Conservation (phyloP, 1,284 basidiomycete species). For the Cyathus olla region DNA sequence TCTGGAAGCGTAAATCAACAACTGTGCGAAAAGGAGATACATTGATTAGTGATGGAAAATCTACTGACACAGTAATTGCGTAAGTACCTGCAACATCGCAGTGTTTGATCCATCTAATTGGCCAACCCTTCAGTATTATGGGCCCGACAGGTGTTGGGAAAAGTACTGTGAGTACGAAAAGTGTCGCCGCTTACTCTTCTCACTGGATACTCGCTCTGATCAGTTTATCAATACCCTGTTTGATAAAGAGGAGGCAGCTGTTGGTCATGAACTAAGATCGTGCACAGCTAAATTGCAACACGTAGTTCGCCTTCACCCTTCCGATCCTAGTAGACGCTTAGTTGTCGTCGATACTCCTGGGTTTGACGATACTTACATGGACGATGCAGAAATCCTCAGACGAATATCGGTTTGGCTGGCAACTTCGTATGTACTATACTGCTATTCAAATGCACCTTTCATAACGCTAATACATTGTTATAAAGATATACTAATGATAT, state of each 20-base stretch:
- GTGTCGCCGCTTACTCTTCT: not conserved
- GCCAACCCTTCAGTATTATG: no score
- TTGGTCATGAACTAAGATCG: not conserved
- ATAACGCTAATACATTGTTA: not conserved
- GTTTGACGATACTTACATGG: constrained; percentile 17
- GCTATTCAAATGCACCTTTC: no score
- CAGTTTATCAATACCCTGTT: not conserved
- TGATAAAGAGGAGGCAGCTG: not conserved
- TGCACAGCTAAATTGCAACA: not conserved
- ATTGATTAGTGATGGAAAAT: not conserved
- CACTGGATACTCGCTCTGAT: not conserved
- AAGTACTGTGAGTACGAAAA: not conserved
- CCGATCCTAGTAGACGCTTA: not conserved
- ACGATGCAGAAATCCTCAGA: constrained; percentile 11
- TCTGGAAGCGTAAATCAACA: not conserved
- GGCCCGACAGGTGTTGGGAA: not conserved
- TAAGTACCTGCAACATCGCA: not conserved
- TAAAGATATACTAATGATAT: not conserved
- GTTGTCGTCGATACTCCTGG: constrained; percentile 25
- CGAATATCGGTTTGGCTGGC: constrained; percentile 14
- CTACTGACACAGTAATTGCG: not conserved
- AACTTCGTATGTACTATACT: constrained; percentile 9
- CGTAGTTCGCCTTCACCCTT: no score
- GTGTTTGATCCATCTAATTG: not conserved
- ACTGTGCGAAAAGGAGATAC: not conserved